Percentiles rank a stretch among this genome's conserved stretches.
phyloP scores from a whole-genome alignment of 2,329 filamentous ascomycete species.

The Claviceps fusiformis region DNA sequence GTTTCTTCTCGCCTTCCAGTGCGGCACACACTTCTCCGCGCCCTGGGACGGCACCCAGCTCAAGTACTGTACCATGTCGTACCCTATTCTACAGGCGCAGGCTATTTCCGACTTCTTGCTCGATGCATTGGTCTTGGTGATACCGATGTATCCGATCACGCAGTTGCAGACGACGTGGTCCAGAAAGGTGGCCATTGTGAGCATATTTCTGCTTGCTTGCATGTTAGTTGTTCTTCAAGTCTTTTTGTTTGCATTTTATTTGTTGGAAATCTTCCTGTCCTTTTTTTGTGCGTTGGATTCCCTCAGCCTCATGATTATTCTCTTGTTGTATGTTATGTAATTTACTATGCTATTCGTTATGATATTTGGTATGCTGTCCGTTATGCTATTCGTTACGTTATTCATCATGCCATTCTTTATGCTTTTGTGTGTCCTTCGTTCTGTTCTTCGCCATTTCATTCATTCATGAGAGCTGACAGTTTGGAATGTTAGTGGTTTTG shows the following conservation, averaged over 20 bases:
- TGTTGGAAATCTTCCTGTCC: no score
- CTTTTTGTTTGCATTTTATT: not conserved
- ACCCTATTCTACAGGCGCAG: conserved; percentile 8
- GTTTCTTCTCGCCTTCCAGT: conserved; percentile 11
- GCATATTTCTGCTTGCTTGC: conserved; percentile 7
- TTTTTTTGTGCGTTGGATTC: not conserved
- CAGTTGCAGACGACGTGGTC: conserved; percentile 4
- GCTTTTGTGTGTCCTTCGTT: no score
- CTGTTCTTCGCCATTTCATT: not conserved
- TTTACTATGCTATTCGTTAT: no score
- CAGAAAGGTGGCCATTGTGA: conserved; percentile 7
- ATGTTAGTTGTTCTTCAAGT: not conserved
- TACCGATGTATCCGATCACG: conserved; percentile 9
- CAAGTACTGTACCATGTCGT: conserved; percentile 11
- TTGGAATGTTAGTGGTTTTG: conserved; percentile 3
- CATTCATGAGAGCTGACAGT: not conserved
- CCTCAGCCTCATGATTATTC: no score
- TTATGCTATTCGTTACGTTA: no score
- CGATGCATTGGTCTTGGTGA: conserved; percentile 10
- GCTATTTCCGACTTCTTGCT: conserved; percentile 11
- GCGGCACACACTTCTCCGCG: conserved; percentile 11
- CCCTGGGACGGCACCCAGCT: conserved; percentile 11
- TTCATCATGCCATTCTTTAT: no score
- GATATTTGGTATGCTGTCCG: no score
- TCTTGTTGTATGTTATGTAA: no score